Base-by-base conservation (phyloP, 257 asterid genomes). In the Solanum lycopersicoides region DNA sequence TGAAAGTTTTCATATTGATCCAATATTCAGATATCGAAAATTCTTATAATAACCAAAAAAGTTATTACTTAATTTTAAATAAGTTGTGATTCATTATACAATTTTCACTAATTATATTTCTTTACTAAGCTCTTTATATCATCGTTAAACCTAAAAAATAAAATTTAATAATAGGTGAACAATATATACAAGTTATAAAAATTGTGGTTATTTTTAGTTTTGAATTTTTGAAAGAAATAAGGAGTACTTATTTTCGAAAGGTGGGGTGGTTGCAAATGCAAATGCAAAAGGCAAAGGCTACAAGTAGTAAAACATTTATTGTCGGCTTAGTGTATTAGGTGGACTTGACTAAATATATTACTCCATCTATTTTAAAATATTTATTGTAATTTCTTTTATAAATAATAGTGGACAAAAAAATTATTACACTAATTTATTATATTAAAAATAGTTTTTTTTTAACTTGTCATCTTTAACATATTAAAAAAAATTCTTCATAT, bases 221-320 rank as follows among this genome's bases (percentile, higher is more conserved):
- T 37, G 12, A 76, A 76, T n/a, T 73, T 73, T 47, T 47, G 5
- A 45, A 80, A n/a, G 42, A 15, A 21, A 53, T 23, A 82, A 82
- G 16, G 20, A 34, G 44, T 69, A 84, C 87, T 84, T 87, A 88
- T 72, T 82, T 21, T 42, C 50, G 88, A 86, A 83, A 39, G 93
- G 91, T 91, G 97, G 93, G 91, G 95, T 95, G 87, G 98, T 94
- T 95, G 94, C 53, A 92, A 74, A 73, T 73, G 50, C 83, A 75
- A n/a, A 41, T n/a, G 41, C 66, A 28, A 28, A 82, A 41, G 83
- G 60, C 23, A 21, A 75, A 88, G 84, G 83, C 87, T 91, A 93
- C 93, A 90, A 89, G 42, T 90, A 89, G 42, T 71, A 77, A 84
- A 72, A 89, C 92, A 93, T 91, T 94, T 90, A 92, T 92, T 92